These are phyloP conservation scores for Pseudopithomyces maydicus DNA, from an alignment of 2,329 filamentous ascomycete genomes.

Conservation along the genomic window DNA sequence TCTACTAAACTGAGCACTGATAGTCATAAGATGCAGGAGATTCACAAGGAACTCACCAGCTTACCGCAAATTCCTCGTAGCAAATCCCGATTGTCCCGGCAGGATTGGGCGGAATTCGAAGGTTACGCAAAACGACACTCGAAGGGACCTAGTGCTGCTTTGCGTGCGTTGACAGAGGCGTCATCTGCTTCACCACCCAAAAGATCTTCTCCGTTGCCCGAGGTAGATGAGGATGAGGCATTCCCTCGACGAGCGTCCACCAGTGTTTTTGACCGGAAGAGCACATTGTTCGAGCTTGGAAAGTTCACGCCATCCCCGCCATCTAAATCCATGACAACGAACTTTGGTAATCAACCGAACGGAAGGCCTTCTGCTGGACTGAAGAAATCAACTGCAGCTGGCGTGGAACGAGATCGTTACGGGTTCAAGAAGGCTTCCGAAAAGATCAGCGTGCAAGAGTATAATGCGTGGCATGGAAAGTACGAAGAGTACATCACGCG, in stretches of 20 bases:
- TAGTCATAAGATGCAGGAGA: slow-evolving; percentile 27
- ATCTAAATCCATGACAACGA: slow-evolving; percentile 19
- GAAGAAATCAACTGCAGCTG: slow-evolving; percentile 25
- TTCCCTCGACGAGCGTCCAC: slow-evolving; percentile 42
- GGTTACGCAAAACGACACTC: slow-evolving; percentile 36
- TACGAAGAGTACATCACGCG: slow-evolving; percentile 78
- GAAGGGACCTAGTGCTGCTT: slow-evolving; percentile 22
- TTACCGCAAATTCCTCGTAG: slow-evolving; percentile 36
- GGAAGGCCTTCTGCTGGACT: slow-evolving; percentile 15
- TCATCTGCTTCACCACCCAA: slow-evolving; percentile 28
- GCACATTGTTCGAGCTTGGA: slow-evolving; percentile 31
- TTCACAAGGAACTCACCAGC: slow-evolving; percentile 35
- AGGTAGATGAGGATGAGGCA: slow-evolving; percentile 41
- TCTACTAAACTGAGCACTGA: slow-evolving; percentile 13
- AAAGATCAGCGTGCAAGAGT: slow-evolving; percentile 75
- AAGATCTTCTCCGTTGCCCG: slow-evolving; percentile 34
- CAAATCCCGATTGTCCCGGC: slow-evolving; percentile 37
- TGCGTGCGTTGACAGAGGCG: slow-evolving; percentile 4
- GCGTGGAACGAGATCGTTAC: slow-evolving; percentile 72
- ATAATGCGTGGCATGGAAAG: slow-evolving; percentile 77
- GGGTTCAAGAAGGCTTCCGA: slow-evolving; percentile 90
- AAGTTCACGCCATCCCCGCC: slow-evolving; percentile 12
- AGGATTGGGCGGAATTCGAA: slow-evolving; percentile 42
- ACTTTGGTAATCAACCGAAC: slow-evolving; percentile 10
- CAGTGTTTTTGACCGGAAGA: slow-evolving; percentile 41